Conservation (phyloP, 441 rosid genomes). For the Populus hybrid region DNA sequence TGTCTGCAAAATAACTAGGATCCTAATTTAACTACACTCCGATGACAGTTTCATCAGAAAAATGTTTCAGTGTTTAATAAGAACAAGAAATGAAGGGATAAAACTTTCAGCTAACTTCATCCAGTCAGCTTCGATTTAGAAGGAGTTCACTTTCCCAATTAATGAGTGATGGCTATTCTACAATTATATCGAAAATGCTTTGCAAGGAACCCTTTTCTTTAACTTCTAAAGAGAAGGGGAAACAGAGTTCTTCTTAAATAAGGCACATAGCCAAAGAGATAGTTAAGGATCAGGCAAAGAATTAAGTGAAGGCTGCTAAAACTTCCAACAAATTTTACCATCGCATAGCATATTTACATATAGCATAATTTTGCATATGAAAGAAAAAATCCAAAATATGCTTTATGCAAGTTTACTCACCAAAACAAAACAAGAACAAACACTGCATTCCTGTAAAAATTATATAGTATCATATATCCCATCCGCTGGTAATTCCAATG, state of each 20-base stretch:
- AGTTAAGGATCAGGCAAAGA: neutral
- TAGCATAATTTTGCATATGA: neutral
- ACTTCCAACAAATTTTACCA: neutral
- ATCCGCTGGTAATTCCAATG: conserved; percentile 99
- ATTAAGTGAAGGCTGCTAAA: neutral
- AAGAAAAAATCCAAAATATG: neutral
- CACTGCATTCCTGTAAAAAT: conserved; percentile 93
- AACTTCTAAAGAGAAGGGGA: neutral
- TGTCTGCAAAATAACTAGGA: neutral
- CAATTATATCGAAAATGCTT: neutral
- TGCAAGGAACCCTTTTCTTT: neutral
- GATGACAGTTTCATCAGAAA: neutral
- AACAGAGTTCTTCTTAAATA: neutral
- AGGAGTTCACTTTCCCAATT: neutral
- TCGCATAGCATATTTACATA: neutral
- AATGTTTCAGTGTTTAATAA: neutral
- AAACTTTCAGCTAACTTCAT: neutral
- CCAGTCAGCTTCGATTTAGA: neutral
- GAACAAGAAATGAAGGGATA: neutral
- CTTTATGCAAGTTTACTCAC: conserved; percentile 42
- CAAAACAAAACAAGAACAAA: conserved; percentile 87
- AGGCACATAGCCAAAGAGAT: neutral
- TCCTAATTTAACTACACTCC: neutral
- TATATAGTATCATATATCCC: conserved; percentile 96
- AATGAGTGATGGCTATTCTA: neutral